Conservation (phyloP, 345 rosid genomes). For the Bruguiera parviflora region DNA sequence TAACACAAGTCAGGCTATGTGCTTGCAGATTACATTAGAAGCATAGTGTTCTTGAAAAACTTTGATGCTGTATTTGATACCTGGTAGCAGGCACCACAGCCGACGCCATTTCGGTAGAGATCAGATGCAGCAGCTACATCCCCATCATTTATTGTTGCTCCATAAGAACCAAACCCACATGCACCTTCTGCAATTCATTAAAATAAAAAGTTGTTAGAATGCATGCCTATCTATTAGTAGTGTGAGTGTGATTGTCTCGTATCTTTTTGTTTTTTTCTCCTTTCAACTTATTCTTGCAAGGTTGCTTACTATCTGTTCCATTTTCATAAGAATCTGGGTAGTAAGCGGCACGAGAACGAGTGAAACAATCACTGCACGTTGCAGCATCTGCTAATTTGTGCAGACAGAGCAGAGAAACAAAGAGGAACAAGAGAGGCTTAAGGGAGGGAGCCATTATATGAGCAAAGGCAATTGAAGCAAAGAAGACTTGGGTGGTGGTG, state of each 20-base stretch:
- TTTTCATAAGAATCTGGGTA: slow-evolving; percentile 50
- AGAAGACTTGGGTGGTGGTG: slow-evolving; percentile 25
- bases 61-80: slow-evolving; percentile 17
- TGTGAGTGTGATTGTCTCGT: background rate
- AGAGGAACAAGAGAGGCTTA: slow-evolving; percentile 21
- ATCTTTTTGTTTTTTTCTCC: background rate
- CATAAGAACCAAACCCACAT: slow-evolving; percentile 67
- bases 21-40: too few species aligned
- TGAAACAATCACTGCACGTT: slow-evolving; percentile 47
- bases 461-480: slow-evolving; percentile 9
- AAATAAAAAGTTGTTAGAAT: background rate
- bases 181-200: slow-evolving; percentile 43
- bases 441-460: slow-evolving; percentile 38
- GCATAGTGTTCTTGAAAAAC: background rate
- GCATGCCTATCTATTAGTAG: slow-evolving; percentile 4
- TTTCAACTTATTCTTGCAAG: background rate
- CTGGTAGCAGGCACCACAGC: slow-evolving; percentile 85
- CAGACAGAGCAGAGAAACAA: slow-evolving; percentile 20
- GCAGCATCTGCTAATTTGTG: slow-evolving; percentile 38
- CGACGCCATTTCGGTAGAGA: slow-evolving; percentile 59
- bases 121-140: slow-evolving; percentile 63
- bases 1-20: background rate
- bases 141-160: slow-evolving; percentile 60
- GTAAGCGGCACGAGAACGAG: slow-evolving; percentile 49
- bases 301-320: slow-evolving; percentile 54